Conservation (phyloP, 176 grass and related monocot species). For the Leersia perrieri region DNA sequence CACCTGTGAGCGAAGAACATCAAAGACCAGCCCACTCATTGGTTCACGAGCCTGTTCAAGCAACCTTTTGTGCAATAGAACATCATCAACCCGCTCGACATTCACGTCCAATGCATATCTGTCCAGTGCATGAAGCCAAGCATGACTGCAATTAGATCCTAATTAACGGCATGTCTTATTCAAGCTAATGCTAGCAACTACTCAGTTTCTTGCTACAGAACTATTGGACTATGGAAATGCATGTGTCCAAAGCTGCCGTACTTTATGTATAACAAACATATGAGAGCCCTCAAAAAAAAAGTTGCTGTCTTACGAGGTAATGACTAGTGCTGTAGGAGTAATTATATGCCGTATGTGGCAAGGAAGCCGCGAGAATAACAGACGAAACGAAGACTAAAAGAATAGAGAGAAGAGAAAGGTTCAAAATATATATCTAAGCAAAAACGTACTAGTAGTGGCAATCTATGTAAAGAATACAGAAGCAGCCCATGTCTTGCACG, state of each 20-base stretch:
- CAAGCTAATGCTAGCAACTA: background rate
- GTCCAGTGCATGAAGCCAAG: constrained; percentile 10
- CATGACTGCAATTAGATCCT: background rate
- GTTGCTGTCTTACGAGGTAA: too few relatives aligned
- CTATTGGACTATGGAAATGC: background rate
- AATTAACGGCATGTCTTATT: background rate
- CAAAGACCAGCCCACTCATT: constrained; percentile 70
- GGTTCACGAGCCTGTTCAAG: constrained; percentile 71
- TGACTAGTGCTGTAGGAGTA: background rate
- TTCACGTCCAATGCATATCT: constrained; percentile 92
- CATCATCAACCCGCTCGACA: constrained; percentile 73
- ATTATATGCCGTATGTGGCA: too few relatives aligned
- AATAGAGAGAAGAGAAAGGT: background rate
- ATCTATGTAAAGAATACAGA: background rate
- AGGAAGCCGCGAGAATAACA: background rate
- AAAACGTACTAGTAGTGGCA: background rate
- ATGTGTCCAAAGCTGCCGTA: background rate
- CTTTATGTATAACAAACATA: background rate
- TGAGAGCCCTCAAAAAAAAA: too few relatives aligned
- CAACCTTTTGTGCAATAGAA: constrained; percentile 81
- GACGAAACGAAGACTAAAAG: background rate
- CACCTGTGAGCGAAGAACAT: constrained; percentile 67
- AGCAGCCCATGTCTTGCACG: background rate
- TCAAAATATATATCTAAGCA: background rate
- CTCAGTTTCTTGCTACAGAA: background rate